A percentile compares a stretch with the other conserved stretches of the same genome.
Conservation (phyloP, 441 rosid species). For the Populus hybrid region DNA sequence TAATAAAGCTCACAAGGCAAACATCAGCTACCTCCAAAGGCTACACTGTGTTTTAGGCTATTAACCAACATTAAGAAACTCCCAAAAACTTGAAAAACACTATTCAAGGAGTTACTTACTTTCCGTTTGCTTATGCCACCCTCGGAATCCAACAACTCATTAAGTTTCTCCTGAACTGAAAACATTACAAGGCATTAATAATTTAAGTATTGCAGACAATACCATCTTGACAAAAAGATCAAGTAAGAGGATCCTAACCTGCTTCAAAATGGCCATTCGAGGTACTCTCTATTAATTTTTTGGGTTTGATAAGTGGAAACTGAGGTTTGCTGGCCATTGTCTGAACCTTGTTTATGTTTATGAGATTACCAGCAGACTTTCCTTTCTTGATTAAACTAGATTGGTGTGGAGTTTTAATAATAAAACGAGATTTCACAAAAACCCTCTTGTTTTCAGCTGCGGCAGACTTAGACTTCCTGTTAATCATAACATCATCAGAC, state of each 20-base stretch:
- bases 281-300: constrained; percentile 56
- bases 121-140: constrained; percentile 96
- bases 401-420: constrained; percentile 53
- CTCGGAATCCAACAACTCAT: constrained; percentile 86
- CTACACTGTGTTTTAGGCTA: background rate
- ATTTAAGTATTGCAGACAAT: background rate
- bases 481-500: constrained; percentile 34
- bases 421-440: constrained; percentile 53
- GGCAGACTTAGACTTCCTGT: constrained; percentile 42
- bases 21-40: background rate
- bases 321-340: constrained; percentile 46
- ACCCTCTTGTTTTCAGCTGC: constrained; percentile 45
- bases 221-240: background rate
- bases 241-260: constrained; percentile 44
- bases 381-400: constrained; percentile 55
- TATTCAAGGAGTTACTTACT: constrained; percentile 43
- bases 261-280: constrained; percentile 64
- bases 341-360: constrained; percentile 54
- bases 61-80: background rate
- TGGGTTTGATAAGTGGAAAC: constrained; percentile 50
- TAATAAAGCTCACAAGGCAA: background rate
- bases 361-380: constrained; percentile 38
- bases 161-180: constrained; percentile 96
- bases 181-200: constrained; percentile 19
- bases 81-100: background rate